Evolutionary conservation across 2,329 filamentous ascomycete genomes (phyloP), one percentile per base, ranked within the genome.

Genomic region (Ascosphaera pollenicola): DNA sequence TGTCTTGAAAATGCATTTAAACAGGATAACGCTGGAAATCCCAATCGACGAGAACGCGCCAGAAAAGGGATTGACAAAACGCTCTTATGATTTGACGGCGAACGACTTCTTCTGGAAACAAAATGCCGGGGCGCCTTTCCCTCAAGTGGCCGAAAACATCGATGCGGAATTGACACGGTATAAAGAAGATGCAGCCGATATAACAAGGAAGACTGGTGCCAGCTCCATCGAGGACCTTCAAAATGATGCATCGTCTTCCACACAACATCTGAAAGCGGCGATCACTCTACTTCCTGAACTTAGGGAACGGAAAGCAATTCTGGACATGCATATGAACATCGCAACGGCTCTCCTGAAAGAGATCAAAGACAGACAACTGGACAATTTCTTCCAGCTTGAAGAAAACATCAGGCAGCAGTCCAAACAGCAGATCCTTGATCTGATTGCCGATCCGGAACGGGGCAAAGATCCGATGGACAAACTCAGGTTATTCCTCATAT

Each of bases 311-410:
- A 98, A 98, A 55, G 75, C 77, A n/a, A 70, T 78, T 16, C 69
- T 98, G 3, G 89, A 94, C 54, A 95, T 94, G 80, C 89, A 98
- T 56, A 98, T 98, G 89, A 94, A 92, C 54, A 93, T 95, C 42
- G 68, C 91, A 3, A 87, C 85, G 1, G 81, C 82, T 1, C 55
- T 78, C 8, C 58, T 78, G 41, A 72, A 75, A 49, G 85, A 84
- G 1, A 93, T 95, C 57, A 94, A 95, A 54, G 82, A 92, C 48
- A 75, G 89, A 13, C 85, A 95, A 56, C 66, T 98, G 4, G 89
- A 98, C 54, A 89, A 89, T 54, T 98, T 81, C 59, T 98, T 91
- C 62, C 83, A 95, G 54, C 64, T 93, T 4, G 91, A 98, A 55
- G 87, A 95, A 56, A 83, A 77, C 47, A 78, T 94, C 44, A 78